Evolutionary conservation across 495 filamentous ascomycete genomes (phyloP).

Genomic region (Trichoderma erinaceum): DNA sequence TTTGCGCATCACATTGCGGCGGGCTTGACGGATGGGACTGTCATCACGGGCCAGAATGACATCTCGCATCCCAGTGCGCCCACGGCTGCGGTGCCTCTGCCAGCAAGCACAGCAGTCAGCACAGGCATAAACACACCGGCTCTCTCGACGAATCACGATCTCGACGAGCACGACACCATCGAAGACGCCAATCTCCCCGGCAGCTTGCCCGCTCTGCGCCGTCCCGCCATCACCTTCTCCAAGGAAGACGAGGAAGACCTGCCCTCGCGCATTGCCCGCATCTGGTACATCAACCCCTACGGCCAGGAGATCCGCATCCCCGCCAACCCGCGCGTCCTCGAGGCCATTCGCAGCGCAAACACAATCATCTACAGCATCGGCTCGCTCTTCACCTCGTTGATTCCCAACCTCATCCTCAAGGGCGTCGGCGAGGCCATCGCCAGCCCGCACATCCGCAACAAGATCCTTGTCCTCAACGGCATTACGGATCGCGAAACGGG

Average conservation of each 20-base stretch:
- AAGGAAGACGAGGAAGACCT: constrained; percentile 65
- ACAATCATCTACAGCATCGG: constrained; percentile 87
- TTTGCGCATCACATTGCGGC: constrained; percentile 92
- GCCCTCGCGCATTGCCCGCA: constrained; percentile 65
- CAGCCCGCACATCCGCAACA: constrained; percentile 45
- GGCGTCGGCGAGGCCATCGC: constrained; percentile 54
- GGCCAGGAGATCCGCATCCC: constrained; percentile 78
- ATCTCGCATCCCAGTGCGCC: constrained; percentile 75
- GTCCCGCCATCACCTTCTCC: constrained; percentile 71
- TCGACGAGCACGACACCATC: constrained; percentile 46
- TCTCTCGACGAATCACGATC: constrained; percentile 8
- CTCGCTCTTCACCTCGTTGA: constrained; percentile 71
- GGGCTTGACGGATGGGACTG: constrained; percentile 63
- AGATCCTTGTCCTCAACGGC: constrained; percentile 83
- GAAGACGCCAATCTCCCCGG: constrained; percentile 90
- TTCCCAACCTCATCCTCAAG: constrained; percentile 66
- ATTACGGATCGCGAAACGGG: constrained; percentile 82
- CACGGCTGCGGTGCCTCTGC: constrained; percentile 41
- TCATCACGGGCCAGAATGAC: constrained; percentile 87
- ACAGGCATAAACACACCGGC: neutral
- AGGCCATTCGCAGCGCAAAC: constrained; percentile 53
- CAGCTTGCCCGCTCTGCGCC: constrained; percentile 68
- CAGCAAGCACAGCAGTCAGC: neutral
- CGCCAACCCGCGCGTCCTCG: constrained; percentile 72
- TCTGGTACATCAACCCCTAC: constrained; percentile 98